A percentile compares a stretch with the other conserved stretches of the same genome.
Evolutionary conservation across 116 monocot genomes (phyloP).

Genomic region (Phalaenopsis hybrid): DNA sequence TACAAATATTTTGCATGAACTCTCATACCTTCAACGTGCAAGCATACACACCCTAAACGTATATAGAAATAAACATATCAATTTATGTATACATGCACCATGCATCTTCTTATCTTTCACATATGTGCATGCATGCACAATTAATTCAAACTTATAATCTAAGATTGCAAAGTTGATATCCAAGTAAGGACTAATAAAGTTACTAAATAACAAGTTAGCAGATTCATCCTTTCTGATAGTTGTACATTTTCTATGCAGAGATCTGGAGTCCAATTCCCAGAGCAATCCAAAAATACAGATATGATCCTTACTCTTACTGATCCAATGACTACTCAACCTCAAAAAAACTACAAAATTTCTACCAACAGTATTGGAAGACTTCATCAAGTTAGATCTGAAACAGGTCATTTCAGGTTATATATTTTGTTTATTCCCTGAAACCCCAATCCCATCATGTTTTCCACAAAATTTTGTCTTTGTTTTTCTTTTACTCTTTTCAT

Average conservation of each 20-base stretch:
- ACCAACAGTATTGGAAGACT: conserved; percentile 50
- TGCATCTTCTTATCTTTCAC: too few relatives aligned
- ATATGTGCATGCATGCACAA: too few relatives aligned
- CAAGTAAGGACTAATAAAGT: background rate
- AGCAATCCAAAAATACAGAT: conserved; percentile 37
- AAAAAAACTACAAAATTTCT: conserved; percentile 59
- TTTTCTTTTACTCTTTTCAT: background rate
- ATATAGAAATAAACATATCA: too few relatives aligned
- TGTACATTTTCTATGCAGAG: conserved; percentile 19
- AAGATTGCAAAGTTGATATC: background rate
- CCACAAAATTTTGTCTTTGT: too few relatives aligned
- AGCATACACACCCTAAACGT: too few relatives aligned
- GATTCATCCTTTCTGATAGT: background rate
- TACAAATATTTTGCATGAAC: too few relatives aligned
- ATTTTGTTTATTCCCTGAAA: background rate
- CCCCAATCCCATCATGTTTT: background rate
- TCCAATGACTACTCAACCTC: conserved; percentile 26
- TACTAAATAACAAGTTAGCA: background rate
- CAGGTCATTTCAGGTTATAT: conserved; percentile 54
- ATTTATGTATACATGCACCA: too few relatives aligned
- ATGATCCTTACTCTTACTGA: conserved; percentile 60
- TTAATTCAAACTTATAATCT: too few relatives aligned
- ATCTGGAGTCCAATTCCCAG: conserved; percentile 71
- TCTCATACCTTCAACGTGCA: too few relatives aligned
- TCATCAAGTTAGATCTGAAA: conserved; percentile 82